Base-by-base conservation (phyloP, 345 rosid genomes). In the Hibiscus syriacus region DNA sequence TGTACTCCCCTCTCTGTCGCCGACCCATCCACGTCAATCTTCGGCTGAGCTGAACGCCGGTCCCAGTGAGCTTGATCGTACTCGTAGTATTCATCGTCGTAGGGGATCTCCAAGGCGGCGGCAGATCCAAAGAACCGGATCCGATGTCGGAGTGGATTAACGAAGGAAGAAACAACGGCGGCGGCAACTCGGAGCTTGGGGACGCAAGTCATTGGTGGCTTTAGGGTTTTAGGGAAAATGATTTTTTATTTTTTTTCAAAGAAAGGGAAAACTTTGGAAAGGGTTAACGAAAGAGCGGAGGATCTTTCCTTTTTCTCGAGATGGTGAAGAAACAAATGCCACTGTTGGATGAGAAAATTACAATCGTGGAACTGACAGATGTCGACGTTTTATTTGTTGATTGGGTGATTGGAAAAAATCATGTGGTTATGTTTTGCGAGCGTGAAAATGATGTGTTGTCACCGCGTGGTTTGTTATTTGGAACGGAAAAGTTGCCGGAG, bases 1-100 rank as follows among this genome's bases (percentile, higher is more conserved):
- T 94, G 97, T 64, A 89, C 93, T 76, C 98, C 99, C 67, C 96
- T 87, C 75, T 73, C 80, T 38, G 84, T 78, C 1, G 63, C 79
- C 46, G 76, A 74, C 46, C 80, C 83, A 64, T 70, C 84, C 64
- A 81, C 64, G 2, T 68, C 79, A 22, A 78, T 76, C 50, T 36
- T 59, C 57, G 55, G 74, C 43, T 62, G 74, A 45, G 76, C 46
- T 54, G 53, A 59, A 16, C 66, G 58, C 6, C 39, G 54, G 25
- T 64, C 72, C 61, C 64, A 27, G 64, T 36, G 64, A 32, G 55
- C 29, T 55, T 16, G 55, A 54, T 73, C 80, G 39, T 76, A 73
- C 32, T 78, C 87, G 22, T 86, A 83, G 53, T 77, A 76, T 23
- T 66, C 68, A 71, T 74, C 70, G 39, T 84, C 86, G 76, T 81